Evolutionary conservation across 495 filamentous ascomycete species (phyloP), one percentile per base, ranked within the genome.

Genomic region (Daldinia vernicosa): DNA sequence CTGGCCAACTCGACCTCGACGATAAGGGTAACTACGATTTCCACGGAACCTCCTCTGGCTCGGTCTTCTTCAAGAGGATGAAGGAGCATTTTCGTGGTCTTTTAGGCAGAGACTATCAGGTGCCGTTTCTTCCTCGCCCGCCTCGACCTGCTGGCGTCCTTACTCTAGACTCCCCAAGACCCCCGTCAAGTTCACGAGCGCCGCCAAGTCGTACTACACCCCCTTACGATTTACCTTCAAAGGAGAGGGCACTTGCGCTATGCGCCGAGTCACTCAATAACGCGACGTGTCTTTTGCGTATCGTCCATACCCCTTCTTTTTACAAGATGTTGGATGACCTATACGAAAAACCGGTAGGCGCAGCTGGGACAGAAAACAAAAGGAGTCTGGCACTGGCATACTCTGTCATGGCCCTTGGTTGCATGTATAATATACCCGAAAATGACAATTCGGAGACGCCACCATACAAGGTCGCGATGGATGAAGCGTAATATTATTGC

Each of bases 21-120:
- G 95, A 99, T 70, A 87, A 89, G 70, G 95, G 95, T 19, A 86
- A 97, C 70, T 97, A 92, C 89, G 95, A 98, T 76, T 99, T 97
- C 72, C 92, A 95, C 75, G 95, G 95, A 43, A 92, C 92, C 65
- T 97, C 95, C 0, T 99, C 95, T 4, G 94, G 95, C 0, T 84
- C 95, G 52, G 91, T 93, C 65, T 98, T 97, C 79, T 85, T 97
- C 56, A 84, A 87, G 69, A 88, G 92, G 39, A 88, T 99, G 85
- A 89, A 93, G 64, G 92, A 93, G 72, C 92, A 97, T 76, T 90
- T 97, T 65, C 75, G 78, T 55, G 72, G 77, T 11, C 89, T 93
- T n/a, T 84, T 92, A 52, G 88, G 88, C 26, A 81, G 81, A 59
- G 85, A 86, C 58, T 79, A 83, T 66, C 76, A 78, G 37, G 78